Percentiles rank a stretch among this genome's conserved stretches.
These are phyloP conservation scores for Colletotrichum neosansevieriae DNA, from an alignment of 2,329 filamentous ascomycete species.

Conservation along the genomic window DNA sequence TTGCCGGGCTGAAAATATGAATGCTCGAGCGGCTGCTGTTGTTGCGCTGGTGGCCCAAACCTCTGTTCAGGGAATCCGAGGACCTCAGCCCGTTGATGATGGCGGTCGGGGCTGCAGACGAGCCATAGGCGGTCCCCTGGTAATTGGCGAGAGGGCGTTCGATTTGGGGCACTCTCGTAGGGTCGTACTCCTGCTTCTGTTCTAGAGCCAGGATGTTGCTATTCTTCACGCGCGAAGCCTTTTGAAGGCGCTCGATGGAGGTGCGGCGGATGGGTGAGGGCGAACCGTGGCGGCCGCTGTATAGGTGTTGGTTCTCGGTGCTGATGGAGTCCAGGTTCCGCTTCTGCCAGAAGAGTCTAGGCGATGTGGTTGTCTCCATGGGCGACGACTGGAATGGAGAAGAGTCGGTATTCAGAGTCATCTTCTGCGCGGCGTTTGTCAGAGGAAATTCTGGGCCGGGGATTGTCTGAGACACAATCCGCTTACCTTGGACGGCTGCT, in stretches of 20 bases:
- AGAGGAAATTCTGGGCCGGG: constrained; percentile 42
- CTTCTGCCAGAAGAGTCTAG: constrained; percentile 92
- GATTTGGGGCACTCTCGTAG: constrained; percentile 78
- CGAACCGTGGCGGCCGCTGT: constrained; percentile 69
- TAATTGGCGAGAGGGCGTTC: constrained; percentile 85
- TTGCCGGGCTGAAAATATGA: constrained; percentile 66
- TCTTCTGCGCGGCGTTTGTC: constrained; percentile 65
- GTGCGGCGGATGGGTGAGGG: constrained; percentile 83
- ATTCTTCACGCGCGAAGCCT: constrained; percentile 95
- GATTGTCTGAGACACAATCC: constrained; percentile 42
- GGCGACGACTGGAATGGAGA: constrained; percentile 91
- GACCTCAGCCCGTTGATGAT: constrained; percentile 63
- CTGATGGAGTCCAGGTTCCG: constrained; percentile 69
- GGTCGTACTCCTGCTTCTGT: constrained; percentile 93
- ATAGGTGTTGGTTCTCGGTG: constrained; percentile 78
- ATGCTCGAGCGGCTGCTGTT: constrained; percentile 71
- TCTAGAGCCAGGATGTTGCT: constrained; percentile 97
- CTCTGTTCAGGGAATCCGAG: constrained; percentile 57
- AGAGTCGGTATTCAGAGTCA: constrained; percentile 76
- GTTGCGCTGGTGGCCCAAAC: constrained; percentile 60
- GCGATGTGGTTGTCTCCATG: constrained; percentile 75
- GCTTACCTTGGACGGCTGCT: constrained; percentile 80
- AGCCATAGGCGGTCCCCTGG: constrained; percentile 78
- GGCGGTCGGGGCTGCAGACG: constrained; percentile 54
- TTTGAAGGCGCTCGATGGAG: constrained; percentile 95